Conservation (phyloP, 768 basidiomycete species). For the Mycena rosella region DNA sequence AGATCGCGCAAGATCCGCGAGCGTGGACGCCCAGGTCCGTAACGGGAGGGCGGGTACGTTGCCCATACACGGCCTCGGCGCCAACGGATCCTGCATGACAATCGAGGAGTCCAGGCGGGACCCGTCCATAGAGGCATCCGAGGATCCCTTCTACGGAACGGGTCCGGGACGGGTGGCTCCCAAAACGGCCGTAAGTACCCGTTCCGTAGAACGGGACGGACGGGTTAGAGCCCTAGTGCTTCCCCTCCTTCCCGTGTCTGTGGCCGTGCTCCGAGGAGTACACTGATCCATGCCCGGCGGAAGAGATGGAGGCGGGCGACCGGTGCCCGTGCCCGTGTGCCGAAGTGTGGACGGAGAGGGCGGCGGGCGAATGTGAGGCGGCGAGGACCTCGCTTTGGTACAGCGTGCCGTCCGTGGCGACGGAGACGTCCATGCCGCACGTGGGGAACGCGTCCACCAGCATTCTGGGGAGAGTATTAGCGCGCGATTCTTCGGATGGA, state of each 20-base stretch:
- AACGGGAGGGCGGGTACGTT: too few relatives aligned
- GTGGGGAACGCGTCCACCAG: conserved; percentile 8
- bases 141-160: background rate
- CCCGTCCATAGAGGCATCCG: too few relatives aligned
- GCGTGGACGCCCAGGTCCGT: background rate
- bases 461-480: background rate
- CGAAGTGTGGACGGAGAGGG: background rate
- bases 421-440: conserved; percentile 6
- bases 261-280: background rate
- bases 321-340: background rate
- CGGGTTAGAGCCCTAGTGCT: conserved; percentile 4
- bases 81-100: background rate
- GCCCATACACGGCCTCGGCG: background rate
- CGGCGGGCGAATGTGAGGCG: too few relatives aligned
- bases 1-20: background rate
- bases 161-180: conserved; percentile 1
- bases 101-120: background rate
- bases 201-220: conserved; percentile 7
- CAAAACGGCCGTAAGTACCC: conserved; percentile 3
- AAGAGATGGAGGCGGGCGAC: background rate
- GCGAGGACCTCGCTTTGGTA: conserved; percentile 4
- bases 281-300: background rate
- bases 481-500: background rate
- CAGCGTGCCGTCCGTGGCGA: conserved; percentile 2
- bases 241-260: background rate